Base-by-base conservation (phyloP, 106 monocot genomes). In the Allium sativum region DNA sequence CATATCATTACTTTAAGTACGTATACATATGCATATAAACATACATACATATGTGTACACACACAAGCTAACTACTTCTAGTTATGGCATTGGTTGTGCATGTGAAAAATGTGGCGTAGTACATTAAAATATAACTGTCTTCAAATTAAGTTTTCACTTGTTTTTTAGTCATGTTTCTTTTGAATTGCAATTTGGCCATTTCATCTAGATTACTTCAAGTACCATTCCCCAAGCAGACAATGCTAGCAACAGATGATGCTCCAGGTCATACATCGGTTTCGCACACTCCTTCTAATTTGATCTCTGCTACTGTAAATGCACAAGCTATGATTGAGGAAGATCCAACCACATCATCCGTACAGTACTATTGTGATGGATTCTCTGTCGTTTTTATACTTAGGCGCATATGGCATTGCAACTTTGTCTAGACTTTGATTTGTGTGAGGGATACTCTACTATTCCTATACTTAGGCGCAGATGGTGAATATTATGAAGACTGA, bases 331-430 rank as follows among this genome's bases (percentile, higher is more conserved):
- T 85, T 56, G 98, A 98, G 74, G 98, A 98, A 52, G 98, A 98
- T 72, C 76, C 87, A 62, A 51, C 74, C 52, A 78, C 84, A 43
- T 88, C 92, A 22, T 92, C 92, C 17, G 98, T 98, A 48, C 98
- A 98, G 69, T 98, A 98, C 61, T 92, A 82, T 50, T 98, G 98
- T 74, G 98, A 98, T 85, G 98, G 98, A n/a, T 98, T 92, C 67
- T 98, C 98, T 60, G 82, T 92, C 50, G 98, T 98, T 62, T 92
- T 92, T 74, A 98, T 98, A 61, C 76, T 92, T 69, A 50, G 98
- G 10, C 88, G 77, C 12, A 48, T 92, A 57, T 98, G 98, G 98
- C 98, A 98, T 69, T 98, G 98, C 64, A 88, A 78, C 66, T 98
- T 15, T 98, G 98, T 59, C 98, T 92, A 58, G 98, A 98, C 61